Conservation (phyloP, 148 eudicot genomes). For the Bassia scoparia region DNA sequence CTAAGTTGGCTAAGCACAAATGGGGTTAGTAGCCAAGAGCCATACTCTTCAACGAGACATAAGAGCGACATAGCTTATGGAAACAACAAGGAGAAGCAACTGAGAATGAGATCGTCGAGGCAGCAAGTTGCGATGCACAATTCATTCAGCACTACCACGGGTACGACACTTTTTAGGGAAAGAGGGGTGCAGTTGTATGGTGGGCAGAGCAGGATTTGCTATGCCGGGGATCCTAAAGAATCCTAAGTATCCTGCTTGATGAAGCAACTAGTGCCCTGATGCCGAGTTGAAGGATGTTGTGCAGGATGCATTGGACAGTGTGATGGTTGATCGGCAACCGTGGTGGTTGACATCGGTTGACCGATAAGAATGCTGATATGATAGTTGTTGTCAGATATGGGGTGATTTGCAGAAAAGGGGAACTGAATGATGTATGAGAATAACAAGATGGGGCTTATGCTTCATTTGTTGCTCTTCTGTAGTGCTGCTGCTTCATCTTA, state of each 20-base stretch:
- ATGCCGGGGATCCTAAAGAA: slow-evolving; percentile 67
- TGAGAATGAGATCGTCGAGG: slow-evolving; percentile 60
- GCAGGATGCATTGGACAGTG: slow-evolving; percentile 74
- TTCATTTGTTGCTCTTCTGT: slow-evolving; percentile 59
- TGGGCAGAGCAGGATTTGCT: slow-evolving; percentile 82
- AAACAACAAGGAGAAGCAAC: slow-evolving; percentile 43
- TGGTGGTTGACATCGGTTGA: slow-evolving; percentile 70
- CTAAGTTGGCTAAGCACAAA: slow-evolving; percentile 80
- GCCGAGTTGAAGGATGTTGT: slow-evolving; percentile 73
- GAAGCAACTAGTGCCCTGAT: slow-evolving; percentile 91
- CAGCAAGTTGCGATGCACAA: slow-evolving; percentile 71
- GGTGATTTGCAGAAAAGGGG: slow-evolving; percentile 65
- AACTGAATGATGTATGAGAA: slow-evolving; percentile 60
- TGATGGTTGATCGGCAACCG: slow-evolving; percentile 64
- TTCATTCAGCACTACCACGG: slow-evolving; percentile 67
- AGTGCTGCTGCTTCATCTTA: slow-evolving; percentile 17
- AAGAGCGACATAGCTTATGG: slow-evolving; percentile 77
- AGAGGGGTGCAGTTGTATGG: slow-evolving; percentile 79
- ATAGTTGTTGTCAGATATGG: slow-evolving; percentile 76
- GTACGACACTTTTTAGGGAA: slow-evolving; percentile 77
- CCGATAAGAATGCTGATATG: slow-evolving; percentile 57
- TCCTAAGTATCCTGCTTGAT: slow-evolving; percentile 65
- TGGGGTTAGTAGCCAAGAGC: slow-evolving; percentile 92
- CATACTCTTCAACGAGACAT: slow-evolving; percentile 83
- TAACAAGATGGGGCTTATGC: slow-evolving; percentile 61